Evolutionary conservation across 305 asterid species (phyloP), one percentile per base, ranked within the genome.

Genomic region (Fraxinus latifolia): DNA sequence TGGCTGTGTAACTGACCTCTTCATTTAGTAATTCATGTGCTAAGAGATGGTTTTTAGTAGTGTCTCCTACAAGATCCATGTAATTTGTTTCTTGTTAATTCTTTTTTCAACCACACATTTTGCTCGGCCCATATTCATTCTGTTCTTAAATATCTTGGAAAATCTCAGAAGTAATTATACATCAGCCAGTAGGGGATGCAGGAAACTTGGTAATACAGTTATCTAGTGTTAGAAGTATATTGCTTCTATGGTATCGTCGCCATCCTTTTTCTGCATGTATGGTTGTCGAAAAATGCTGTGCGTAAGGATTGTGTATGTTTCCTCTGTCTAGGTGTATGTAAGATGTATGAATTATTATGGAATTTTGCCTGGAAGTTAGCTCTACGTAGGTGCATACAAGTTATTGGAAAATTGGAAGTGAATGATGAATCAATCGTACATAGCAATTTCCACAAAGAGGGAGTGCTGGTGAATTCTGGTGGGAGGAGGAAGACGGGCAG

Each of bases 1-100:
- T 21, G 27, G 42, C 78, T 72, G 39, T 47, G 32, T 42, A 25
- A 9, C 79, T 83, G 73, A 60, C 73, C 77, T 6, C 74, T 58
- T 25, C 60, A 37, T 34, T 33, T 84, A 60, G 71, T 19, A 1
- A 60, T 19, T 60, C 23, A 21, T 3, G 17, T 39, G 36, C 6
- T 47, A 19, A 17, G 37, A 44, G 74, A 76, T 37, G 80, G 29
- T 44, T 9, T 70, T 4, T 23, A 82, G 7, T 7, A 44, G 11
- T 19, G 71, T 3, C 71, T 60, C 71, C 14, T 60, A 21, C 5
- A 60, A 0, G 71, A 19, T 60, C 31, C 31, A 6, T 19, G 71
- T 60, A 19, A 19, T 21, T 21, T 53, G 19, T 15, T 5, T 53
- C 21, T 15, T 53, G 58, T 11, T 47, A 15, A 53, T 4, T 53